A percentile compares a stretch with the other conserved stretches of the same genome.
Evolutionary conservation across 2,329 filamentous ascomycete species (phyloP).

Genomic region (Fusarium setosum): DNA sequence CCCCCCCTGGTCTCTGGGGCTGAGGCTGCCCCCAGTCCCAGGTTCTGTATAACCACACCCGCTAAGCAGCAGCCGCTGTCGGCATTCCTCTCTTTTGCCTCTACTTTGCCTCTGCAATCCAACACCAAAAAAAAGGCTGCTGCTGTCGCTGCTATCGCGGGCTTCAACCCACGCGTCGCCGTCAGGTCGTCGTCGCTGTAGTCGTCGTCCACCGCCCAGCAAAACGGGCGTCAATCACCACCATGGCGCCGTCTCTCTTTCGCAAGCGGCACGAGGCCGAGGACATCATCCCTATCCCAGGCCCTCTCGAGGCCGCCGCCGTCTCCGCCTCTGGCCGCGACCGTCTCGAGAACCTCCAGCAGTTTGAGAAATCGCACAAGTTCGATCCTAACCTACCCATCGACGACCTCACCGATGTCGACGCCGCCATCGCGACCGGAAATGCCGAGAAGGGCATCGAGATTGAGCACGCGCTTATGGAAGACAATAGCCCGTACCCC

Average conservation of each 20-base stretch:
- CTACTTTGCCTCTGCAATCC: constrained; percentile 23
- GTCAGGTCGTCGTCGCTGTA: constrained; percentile 26
- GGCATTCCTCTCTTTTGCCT: constrained; percentile 29
- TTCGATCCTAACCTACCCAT: constrained; percentile 75
- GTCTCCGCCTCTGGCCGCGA: constrained; percentile 55
- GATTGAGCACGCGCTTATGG: constrained; percentile 67
- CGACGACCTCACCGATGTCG: constrained; percentile 70
- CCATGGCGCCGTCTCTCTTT: constrained; percentile 53
- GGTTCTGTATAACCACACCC: constrained; percentile 35
- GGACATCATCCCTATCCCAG: constrained; percentile 56
- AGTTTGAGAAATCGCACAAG: constrained; percentile 70
- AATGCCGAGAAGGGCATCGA: constrained; percentile 67
- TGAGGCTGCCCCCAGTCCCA: constrained; percentile 27
- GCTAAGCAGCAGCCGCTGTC: constrained; percentile 33
- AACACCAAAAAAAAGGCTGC: constrained; percentile 13
- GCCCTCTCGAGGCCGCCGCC: constrained; percentile 52
- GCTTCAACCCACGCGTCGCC: constrained; percentile 35
- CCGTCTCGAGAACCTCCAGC: constrained; percentile 60
- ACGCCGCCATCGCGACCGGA: constrained; percentile 64
- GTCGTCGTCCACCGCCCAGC: constrained; percentile 16
- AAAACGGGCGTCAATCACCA: constrained; percentile 16
- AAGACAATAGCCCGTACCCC: constrained; percentile 75
- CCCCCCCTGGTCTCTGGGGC: constrained; percentile 31
- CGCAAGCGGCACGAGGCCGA: constrained; percentile 60
- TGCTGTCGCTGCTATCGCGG: constrained; percentile 31